Base-by-base conservation (phyloP, 768 basidiomycete species). In the Cystofilobasidium ferigula region DNA sequence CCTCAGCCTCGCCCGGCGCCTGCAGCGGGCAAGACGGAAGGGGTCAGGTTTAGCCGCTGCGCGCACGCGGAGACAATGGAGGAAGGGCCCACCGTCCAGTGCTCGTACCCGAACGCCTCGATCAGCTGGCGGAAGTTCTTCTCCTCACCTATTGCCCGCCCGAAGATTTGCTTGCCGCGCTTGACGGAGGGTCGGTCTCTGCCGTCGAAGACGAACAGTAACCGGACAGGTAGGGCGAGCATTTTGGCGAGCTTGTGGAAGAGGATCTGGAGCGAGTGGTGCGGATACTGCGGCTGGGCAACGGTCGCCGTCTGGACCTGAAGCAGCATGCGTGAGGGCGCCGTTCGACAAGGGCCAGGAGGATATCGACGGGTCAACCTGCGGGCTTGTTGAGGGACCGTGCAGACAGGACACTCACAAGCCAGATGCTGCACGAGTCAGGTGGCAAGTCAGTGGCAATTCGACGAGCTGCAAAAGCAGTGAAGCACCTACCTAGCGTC, bases 1-100 rank as follows among this genome's bases (percentile, higher is more conserved):
- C 92, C 75, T 97, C 93, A 0, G 93, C 93, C 76, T 95, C 93
- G 22, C 89, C 91, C 8, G 92, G 92, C 20, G 90, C 80, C 79
- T 80, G 34, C 35, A 57, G 26, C 47, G 30, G 26, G 43, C 14
- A 47, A 48, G 56, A 30, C 45, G 26, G 38, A 28, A 43, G 32
- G 42, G 51, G 24, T 34, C 24, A 32, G 34, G 14, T 40, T 32
- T 36, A 58, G 22, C 28, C 34, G 42, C 28, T 14, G 16, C 8
- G 3, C 28, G 28, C 38, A 20, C 43, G 8, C 20, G 16, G 12
- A 7, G 20, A 28, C 16, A 3, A 30, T 53, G 32, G 22, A 34
- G 40, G 26, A 24, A 6, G 9, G 12, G 68, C 77, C 70, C 47
- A 77, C 92, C 68, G 75, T 75, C 74, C 76, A 77, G 72, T 73